A percentile compares a stretch with the other conserved stretches of the same genome.
Evolutionary conservation across 2,329 filamentous ascomycete genomes (phyloP).

Genomic region (Beauveria medogensis): DNA sequence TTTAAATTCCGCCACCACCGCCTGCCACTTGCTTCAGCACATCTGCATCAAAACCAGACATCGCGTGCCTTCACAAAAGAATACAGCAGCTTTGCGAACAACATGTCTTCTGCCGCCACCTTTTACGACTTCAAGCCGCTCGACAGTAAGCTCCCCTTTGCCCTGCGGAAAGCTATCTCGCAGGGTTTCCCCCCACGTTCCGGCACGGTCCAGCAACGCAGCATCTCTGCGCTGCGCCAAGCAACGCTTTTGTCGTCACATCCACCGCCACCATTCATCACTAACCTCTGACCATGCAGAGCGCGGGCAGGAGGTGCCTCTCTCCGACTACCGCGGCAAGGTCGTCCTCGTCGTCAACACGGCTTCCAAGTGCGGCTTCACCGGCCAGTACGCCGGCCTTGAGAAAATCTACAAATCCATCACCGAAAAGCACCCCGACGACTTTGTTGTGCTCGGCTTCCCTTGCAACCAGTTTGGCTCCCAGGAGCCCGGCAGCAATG

Average conservation of each 20-base stretch:
- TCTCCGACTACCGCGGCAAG: slow-evolving; percentile 74
- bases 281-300: slow-evolving; percentile 17
- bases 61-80: not conserved
- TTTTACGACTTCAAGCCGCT: slow-evolving; percentile 83
- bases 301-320: slow-evolving; percentile 59
- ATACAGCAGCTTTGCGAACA: slow-evolving; percentile 13
- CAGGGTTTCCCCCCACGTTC: not conserved
- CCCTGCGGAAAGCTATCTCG: slow-evolving; percentile 4
- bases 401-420: slow-evolving; percentile 82
- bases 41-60: not conserved
- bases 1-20: not conserved
- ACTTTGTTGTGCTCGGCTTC: slow-evolving; percentile 87
- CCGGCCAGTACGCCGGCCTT: slow-evolving; percentile 84
- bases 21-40: not conserved
- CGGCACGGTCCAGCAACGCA: not conserved
- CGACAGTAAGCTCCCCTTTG: slow-evolving; percentile 53
- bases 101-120: slow-evolving; percentile 33
- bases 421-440: slow-evolving; percentile 58
- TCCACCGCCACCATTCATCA: not conserved
- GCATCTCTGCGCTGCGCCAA: not conserved
- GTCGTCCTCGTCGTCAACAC: slow-evolving; percentile 96
- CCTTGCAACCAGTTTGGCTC: slow-evolving; percentile 95
- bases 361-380: slow-evolving; percentile 98
- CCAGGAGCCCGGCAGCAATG: slow-evolving; percentile 80
- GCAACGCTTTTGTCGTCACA: too few relatives aligned